Evolutionary conservation across 176 grass and related monocot genomes (phyloP).

Genomic region (Urochloa ruziziensis): DNA sequence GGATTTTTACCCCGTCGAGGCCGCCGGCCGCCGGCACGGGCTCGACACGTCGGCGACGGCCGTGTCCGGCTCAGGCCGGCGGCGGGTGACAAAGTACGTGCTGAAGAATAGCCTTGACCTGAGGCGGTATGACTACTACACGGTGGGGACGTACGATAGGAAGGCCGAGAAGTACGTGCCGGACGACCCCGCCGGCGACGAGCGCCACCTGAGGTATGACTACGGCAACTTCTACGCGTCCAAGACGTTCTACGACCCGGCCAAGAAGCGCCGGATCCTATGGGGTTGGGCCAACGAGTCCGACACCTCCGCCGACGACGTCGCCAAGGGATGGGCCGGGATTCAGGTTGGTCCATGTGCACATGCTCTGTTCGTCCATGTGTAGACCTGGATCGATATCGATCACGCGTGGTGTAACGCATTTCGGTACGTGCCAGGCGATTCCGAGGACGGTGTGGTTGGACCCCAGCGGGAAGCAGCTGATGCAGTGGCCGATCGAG

Average conservation of each 20-base stretch:
- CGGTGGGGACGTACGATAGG: slow-evolving; percentile 54
- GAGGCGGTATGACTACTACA: slow-evolving; percentile 75
- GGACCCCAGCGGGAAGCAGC: slow-evolving; percentile 52
- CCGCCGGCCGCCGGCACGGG: slow-evolving; percentile 18
- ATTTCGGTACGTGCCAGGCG: slow-evolving; percentile 18
- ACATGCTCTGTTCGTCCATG: too few relatives aligned
- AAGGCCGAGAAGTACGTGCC: slow-evolving; percentile 56
- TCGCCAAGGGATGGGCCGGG: slow-evolving; percentile 77
- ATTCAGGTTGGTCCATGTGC: slow-evolving; percentile 65
- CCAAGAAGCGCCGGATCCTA: slow-evolving; percentile 57
- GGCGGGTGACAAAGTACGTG: slow-evolving; percentile 45
- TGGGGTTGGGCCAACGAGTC: slow-evolving; percentile 97
- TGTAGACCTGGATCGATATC: background rate
- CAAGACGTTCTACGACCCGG: slow-evolving; percentile 76
- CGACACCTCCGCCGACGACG: slow-evolving; percentile 48
- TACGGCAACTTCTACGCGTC: slow-evolving; percentile 95
- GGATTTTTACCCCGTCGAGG: slow-evolving; percentile 68
- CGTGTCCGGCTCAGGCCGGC: background rate
- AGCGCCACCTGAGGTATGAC: slow-evolving; percentile 57
- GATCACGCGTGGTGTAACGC: background rate
- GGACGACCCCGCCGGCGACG: slow-evolving; percentile 43
- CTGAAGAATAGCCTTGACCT: slow-evolving; percentile 83
- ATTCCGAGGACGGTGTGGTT: slow-evolving; percentile 80
- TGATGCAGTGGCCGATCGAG: slow-evolving; percentile 85
- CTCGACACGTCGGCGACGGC: slow-evolving; percentile 29